phyloP scores from a whole-genome alignment of 108 stramenopile species.

The Fragilaria crotonensis region DNA sequence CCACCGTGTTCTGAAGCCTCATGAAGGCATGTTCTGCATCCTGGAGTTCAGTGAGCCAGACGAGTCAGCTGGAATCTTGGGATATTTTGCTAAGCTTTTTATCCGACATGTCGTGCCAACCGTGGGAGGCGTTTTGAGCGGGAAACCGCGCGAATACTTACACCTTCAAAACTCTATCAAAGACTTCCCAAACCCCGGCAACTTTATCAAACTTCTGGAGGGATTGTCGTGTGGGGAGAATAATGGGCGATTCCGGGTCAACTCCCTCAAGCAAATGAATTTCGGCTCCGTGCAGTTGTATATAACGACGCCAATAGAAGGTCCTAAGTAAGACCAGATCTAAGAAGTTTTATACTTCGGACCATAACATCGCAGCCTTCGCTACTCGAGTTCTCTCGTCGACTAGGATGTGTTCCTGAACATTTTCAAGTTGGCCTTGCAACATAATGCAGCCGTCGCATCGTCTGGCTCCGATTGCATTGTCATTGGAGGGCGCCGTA shows the following conservation, averaged over 20 bases:
- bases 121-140: conserved; percentile 66
- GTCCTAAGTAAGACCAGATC: too few relatives aligned
- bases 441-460: conserved; percentile 47
- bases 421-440: conserved; percentile 28
- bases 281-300: conserved; percentile 81
- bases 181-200: conserved; percentile 68
- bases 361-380: conserved; percentile 51
- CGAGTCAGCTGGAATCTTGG: conserved; percentile 36
- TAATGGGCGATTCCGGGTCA: conserved; percentile 27
- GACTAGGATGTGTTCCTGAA: conserved; percentile 37
- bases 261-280: conserved; percentile 55
- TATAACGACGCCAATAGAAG: conserved; percentile 22
- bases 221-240: conserved; percentile 31
- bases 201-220: conserved; percentile 54
- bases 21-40: conserved; percentile 41
- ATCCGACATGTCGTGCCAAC: conserved; percentile 69
- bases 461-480: conserved; percentile 18
- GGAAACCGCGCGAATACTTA: conserved; percentile 64
- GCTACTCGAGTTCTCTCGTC: conserved; percentile 59
- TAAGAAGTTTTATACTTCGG: conserved; percentile 1
- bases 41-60: conserved; percentile 82
- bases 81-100: conserved; percentile 49
- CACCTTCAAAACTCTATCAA: conserved; percentile 82
- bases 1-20: conserved; percentile 53
- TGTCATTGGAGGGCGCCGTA: conserved; percentile 6